Conservation (phyloP, 495 filamentous ascomycete species). For the Pyronema omphalodes region DNA sequence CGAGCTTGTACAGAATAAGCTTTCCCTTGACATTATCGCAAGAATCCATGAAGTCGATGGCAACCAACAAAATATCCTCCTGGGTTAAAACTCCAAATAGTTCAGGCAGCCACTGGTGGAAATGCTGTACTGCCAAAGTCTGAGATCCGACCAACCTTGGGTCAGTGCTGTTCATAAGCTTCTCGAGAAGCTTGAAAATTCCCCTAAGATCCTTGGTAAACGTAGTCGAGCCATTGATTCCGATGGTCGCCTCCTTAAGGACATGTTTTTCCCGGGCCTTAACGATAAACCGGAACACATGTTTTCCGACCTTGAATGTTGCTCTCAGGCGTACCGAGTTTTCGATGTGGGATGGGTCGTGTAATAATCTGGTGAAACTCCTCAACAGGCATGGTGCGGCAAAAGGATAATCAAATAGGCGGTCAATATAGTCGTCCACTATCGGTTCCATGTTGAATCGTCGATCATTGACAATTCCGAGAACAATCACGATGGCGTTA, state of each 20-base stretch:
- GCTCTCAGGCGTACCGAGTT: slow-evolving; percentile 69
- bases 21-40: slow-evolving; percentile 78
- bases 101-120: slow-evolving; percentile 90
- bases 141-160: slow-evolving; percentile 82
- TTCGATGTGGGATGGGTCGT: slow-evolving; percentile 58
- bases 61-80: slow-evolving; percentile 77
- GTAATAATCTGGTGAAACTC: slow-evolving; percentile 66
- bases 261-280: slow-evolving; percentile 75
- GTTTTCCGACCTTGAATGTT: slow-evolving; percentile 84
- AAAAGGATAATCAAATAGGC: slow-evolving; percentile 79
- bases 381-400: slow-evolving; percentile 79
- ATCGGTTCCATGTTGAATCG: slow-evolving; percentile 79
- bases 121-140: slow-evolving; percentile 87
- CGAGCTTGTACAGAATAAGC: slow-evolving; percentile 81
- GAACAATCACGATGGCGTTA: slow-evolving; percentile 66
- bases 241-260: slow-evolving; percentile 72
- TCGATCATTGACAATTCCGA: slow-evolving; percentile 87
- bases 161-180: slow-evolving; percentile 68
- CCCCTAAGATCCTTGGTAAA: slow-evolving; percentile 69
- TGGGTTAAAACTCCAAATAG: slow-evolving; percentile 54
- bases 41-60: slow-evolving; percentile 83
- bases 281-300: slow-evolving; percentile 88
- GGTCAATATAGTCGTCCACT: slow-evolving; percentile 81
- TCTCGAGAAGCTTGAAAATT: slow-evolving; percentile 78
- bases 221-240: slow-evolving; percentile 50